Conservation (phyloP, 2,329 filamentous ascomycete species). For the Xylaria multiplex region DNA sequence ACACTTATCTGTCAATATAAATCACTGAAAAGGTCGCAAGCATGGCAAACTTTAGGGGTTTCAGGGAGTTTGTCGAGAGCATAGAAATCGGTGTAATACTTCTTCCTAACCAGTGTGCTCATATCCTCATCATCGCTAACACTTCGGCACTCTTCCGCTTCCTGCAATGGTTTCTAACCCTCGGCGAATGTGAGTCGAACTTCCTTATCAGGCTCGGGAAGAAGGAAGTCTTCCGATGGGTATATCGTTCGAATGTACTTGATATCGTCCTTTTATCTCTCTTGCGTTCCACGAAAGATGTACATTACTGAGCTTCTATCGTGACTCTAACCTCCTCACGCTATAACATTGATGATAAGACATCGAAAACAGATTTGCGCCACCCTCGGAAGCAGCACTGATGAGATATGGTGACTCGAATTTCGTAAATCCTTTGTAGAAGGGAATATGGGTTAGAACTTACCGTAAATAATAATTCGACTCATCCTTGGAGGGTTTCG, state of each 20-base stretch:
- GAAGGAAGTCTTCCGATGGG: slow-evolving; percentile 79
- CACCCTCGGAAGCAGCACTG: slow-evolving; percentile 90
- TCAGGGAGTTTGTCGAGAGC: slow-evolving; percentile 96
- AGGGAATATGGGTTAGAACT: not conserved
- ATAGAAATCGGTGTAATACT: slow-evolving; percentile 96
- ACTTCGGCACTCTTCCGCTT: slow-evolving; percentile 72
- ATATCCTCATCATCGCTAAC: slow-evolving; percentile 82
- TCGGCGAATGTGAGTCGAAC: slow-evolving; percentile 81
- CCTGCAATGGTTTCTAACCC: slow-evolving; percentile 79
- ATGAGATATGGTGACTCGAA: slow-evolving; percentile 92
- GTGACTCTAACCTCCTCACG: slow-evolving; percentile 80
- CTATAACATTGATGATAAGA: slow-evolving; percentile 78
- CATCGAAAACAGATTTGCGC: slow-evolving; percentile 88
- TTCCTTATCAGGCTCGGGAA: slow-evolving; percentile 78
- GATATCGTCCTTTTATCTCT: slow-evolving; percentile 75
- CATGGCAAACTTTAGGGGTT: slow-evolving; percentile 63
- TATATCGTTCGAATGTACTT: slow-evolving; percentile 78
- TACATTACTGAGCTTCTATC: slow-evolving; percentile 78
- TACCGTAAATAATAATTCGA: not conserved
- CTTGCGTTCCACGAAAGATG: slow-evolving; percentile 80
- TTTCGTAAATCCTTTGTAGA: slow-evolving; percentile 69
- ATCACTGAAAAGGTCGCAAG: slow-evolving; percentile 74
- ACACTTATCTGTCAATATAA: not conserved
- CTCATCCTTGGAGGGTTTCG: not conserved
- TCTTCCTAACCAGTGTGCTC: slow-evolving; percentile 82